Percentiles rank a stretch among this genome's conserved stretches.
phyloP scores from a whole-genome alignment of 345 rosid species.

The Sonneratia caseolaris region DNA sequence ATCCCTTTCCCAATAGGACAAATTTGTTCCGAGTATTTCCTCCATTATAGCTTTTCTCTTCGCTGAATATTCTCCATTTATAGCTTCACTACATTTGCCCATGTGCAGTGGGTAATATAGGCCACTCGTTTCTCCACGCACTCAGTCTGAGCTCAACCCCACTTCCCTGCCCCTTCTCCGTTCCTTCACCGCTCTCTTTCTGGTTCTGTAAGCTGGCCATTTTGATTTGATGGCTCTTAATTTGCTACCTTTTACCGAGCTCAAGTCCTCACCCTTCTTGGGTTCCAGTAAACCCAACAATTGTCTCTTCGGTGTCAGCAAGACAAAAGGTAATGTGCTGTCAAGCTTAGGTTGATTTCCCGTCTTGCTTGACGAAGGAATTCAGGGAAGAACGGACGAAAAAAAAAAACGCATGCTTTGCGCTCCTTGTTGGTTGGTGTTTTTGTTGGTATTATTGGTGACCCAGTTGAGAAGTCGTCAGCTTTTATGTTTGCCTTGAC shows the following conservation, averaged over 20 bases:
- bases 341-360: not conserved
- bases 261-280: slow-evolving; percentile 49
- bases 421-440: not conserved
- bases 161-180: not conserved
- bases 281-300: slow-evolving; percentile 40
- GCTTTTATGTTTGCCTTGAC: not conserved
- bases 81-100: not conserved
- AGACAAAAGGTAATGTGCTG: slow-evolving; percentile 43
- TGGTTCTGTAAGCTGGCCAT: not conserved
- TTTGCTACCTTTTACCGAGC: slow-evolving; percentile 48
- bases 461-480: not conserved
- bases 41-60: no score
- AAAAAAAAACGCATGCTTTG: not conserved
- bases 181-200: not conserved
- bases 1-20: not conserved
- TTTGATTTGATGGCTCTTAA: slow-evolving; percentile 61
- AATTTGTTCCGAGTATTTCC: not conserved
- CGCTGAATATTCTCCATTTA: not conserved
- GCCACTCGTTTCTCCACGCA: not conserved
- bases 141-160: not conserved
- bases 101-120: not conserved
- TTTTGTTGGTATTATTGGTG: not conserved
- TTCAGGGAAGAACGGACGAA: not conserved
- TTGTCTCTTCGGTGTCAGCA: slow-evolving; percentile 17
- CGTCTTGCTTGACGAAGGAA: not conserved